Base-by-base conservation (phyloP, 768 basidiomycete species). In the Boletus reticulatus region DNA sequence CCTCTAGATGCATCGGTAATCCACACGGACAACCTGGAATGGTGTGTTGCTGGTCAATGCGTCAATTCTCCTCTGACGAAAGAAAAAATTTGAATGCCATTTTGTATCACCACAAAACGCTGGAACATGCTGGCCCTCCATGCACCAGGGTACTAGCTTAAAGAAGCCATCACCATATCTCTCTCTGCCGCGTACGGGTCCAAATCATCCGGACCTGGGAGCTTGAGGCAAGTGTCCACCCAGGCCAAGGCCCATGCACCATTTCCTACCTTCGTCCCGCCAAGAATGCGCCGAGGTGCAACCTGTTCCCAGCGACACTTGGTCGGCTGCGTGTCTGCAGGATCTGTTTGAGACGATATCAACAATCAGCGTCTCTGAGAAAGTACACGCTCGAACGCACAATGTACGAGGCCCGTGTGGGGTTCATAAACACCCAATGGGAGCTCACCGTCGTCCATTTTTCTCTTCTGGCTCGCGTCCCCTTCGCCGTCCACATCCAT, bases 191-290 rank as follows among this genome's bases (percentile, higher is more conserved):
- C 58, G 13, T 43, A 41, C 16, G 60, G 50, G 43, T 72, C 69
- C 51, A 64, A 47, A 45, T 62, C 63, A 5, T 61, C 60, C 17
- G 63, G 54, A 27, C 53, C 43, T 1, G 62, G 63, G 2, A 76
- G 47, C 51, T 79, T 76, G 62, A 80, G 73, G 36, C 72, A 70
- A 0, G 77, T 79, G 56, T 92, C 91, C 19, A 92, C 77, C 83
- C 87, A 90, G 5, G 88, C 87, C 48, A 93, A 68, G 0, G 80
- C 89, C 92, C 92, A 93, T 5, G 87, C 89, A 0, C 82, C 84
- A 62, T 87, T 84, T 8, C 92, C 91, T 2, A 81, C 82, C 68
- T 88, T 89, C 0, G 85, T 81, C 3, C 88, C 88, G 0, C 88
- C 89, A 9, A 89, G 73, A 20, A 89, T 72, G 2, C 63, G 70